These are phyloP conservation scores for Pyrrhoderma lamaoense DNA, from an alignment of 1,284 basidiomycete genomes.

Conservation along the genomic window DNA sequence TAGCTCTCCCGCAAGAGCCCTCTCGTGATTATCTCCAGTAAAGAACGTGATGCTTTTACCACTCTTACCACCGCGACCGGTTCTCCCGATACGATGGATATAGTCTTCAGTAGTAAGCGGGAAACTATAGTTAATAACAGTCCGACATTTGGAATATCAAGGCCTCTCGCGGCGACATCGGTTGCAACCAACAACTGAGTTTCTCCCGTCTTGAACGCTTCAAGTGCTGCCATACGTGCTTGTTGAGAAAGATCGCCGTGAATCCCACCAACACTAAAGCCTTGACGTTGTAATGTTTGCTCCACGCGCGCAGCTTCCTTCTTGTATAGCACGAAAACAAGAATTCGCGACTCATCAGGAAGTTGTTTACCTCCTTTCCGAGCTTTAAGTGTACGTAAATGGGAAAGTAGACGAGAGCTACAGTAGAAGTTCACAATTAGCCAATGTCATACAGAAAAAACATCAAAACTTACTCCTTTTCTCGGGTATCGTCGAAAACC, in stretches of 20 bases:
- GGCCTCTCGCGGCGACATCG: constrained; percentile 92
- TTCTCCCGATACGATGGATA: constrained; percentile 95
- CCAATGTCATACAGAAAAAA: neutral
- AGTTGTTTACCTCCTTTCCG: constrained; percentile 52
- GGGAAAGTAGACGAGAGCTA: constrained; percentile 63
- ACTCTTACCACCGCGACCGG: constrained; percentile 84
- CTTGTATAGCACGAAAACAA: constrained; percentile 97
- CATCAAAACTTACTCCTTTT: constrained; percentile 68
- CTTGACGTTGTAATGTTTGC: constrained; percentile 68
- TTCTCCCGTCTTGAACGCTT: constrained; percentile 83
- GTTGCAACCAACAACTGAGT: constrained; percentile 91
- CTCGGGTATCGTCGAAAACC: constrained; percentile 81
- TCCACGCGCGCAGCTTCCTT: constrained; percentile 92
- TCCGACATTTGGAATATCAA: constrained; percentile 97
- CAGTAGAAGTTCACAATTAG: constrained; percentile 4
- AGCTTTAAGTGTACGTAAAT: constrained; percentile 54
- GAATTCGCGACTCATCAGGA: constrained; percentile 59
- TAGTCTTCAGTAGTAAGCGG: constrained; percentile 95
- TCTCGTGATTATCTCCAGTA: constrained; percentile 82
- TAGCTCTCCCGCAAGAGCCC: constrained; percentile 88
- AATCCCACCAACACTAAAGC: constrained; percentile 82
- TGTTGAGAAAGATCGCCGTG: constrained; percentile 92
- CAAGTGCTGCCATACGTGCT: constrained; percentile 80
- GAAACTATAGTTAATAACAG: constrained; percentile 95
- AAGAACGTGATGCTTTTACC: constrained; percentile 98